Evolutionary conservation across 1,284 basidiomycete species (phyloP).

Genomic region (Ceratobasidium sp.): DNA sequence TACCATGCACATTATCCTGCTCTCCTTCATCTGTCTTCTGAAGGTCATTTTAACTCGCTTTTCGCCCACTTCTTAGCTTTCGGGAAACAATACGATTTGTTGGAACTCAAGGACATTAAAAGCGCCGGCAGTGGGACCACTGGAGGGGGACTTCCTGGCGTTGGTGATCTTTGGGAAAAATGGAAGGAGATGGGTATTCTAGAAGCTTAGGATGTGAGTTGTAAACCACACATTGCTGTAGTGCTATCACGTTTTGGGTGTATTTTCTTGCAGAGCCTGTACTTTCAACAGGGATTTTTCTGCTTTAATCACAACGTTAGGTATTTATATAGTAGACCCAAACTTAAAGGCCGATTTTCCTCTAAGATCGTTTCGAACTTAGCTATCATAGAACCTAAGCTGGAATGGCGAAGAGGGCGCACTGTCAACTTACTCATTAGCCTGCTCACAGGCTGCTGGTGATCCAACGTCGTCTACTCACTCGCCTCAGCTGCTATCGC

Average conservation of each 20-base stretch:
- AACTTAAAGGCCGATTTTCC: neutral
- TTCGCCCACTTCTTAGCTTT: constrained; percentile 75
- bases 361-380: too few species aligned
- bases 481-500: too few species aligned
- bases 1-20: constrained; percentile 96
- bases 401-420: too few species aligned
- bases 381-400: too few species aligned
- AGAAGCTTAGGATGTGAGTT: constrained; percentile 57
- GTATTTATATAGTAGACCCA: neutral
- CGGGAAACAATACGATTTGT: constrained; percentile 83
- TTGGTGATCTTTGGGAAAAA: constrained; percentile 89
- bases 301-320: neutral
- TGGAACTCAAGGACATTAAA: constrained; percentile 68
- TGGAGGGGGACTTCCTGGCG: constrained; percentile 70
- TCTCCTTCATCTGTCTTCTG: constrained; percentile 87
- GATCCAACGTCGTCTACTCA: neutral
- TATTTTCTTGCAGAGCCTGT: constrained; percentile 37
- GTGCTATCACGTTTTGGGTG: constrained; percentile 25
- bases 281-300: constrained; percentile 13
- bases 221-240: neutral
- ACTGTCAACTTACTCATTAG: neutral
- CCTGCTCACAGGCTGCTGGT: neutral
- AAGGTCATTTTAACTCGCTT: constrained; percentile 72
- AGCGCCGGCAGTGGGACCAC: constrained; percentile 44
- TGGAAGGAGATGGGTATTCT: constrained; percentile 89